Conservation (phyloP, 495 filamentous ascomycete genomes). For the Xylaria nigripes region DNA sequence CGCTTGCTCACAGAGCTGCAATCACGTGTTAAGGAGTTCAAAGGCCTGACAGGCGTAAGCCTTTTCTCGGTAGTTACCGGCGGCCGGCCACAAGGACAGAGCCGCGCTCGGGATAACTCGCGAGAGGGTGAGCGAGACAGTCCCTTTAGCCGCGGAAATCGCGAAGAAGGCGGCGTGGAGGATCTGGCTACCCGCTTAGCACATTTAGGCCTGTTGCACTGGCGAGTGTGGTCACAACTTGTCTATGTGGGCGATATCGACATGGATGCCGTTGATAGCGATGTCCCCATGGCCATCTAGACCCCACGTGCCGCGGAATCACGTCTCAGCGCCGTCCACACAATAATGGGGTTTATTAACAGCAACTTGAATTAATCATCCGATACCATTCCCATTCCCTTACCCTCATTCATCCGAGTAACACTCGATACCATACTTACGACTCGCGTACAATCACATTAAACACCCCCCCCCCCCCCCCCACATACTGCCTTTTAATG, state of each 20-base stretch:
- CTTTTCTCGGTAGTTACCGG: slow-evolving; percentile 46
- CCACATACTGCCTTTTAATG: slow-evolving; percentile 6
- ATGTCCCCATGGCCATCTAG: slow-evolving; percentile 24
- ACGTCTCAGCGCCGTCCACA: background rate
- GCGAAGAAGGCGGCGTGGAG: slow-evolving; percentile 47
- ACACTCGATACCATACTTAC: background rate
- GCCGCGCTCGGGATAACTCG: slow-evolving; percentile 18
- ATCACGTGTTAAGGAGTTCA: slow-evolving; percentile 42
- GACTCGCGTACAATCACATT: background rate
- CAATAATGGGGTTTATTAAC: background rate
- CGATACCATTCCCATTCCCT: background rate
- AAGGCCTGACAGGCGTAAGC: slow-evolving; percentile 38
- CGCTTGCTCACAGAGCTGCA: slow-evolving; percentile 36
- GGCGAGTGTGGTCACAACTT: slow-evolving; percentile 74
- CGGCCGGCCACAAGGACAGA: slow-evolving; percentile 26
- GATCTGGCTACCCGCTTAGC: slow-evolving; percentile 66
- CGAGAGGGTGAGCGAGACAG: slow-evolving; percentile 20
- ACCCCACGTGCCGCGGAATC: background rate
- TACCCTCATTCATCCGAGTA: background rate
- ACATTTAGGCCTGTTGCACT: slow-evolving; percentile 75
- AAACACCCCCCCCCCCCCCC: too few species aligned
- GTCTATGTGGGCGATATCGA: slow-evolving; percentile 46
- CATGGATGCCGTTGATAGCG: slow-evolving; percentile 11
- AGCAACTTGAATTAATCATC: background rate
- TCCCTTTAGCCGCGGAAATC: slow-evolving; percentile 27